Percentiles rank a stretch among this genome's conserved stretches.
Conservation (phyloP, 495 filamentous ascomycete genomes). For the Opeltia flavorubescens region DNA sequence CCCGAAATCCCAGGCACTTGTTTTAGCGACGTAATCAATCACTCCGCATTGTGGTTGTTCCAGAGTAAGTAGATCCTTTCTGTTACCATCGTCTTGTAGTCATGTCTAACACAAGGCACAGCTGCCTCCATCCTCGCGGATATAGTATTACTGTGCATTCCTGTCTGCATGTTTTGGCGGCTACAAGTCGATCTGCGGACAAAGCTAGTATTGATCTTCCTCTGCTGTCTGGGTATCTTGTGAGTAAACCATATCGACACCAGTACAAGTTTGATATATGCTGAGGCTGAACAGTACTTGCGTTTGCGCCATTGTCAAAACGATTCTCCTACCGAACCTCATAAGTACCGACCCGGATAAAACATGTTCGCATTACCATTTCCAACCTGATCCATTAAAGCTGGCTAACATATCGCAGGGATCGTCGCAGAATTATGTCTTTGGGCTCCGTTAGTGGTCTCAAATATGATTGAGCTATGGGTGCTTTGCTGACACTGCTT, state of each 20-base stretch:
- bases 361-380: background rate
- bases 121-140: slow-evolving; percentile 2
- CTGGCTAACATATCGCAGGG: background rate
- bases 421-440: slow-evolving; percentile 4
- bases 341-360: slow-evolving; percentile 4
- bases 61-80: background rate
- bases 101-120: background rate
- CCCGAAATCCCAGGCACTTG: slow-evolving; percentile 1
- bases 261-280: background rate
- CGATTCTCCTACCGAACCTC: slow-evolving; percentile 1
- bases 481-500: background rate
- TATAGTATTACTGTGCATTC: slow-evolving; percentile 4
- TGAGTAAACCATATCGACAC: background rate
- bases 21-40: background rate
- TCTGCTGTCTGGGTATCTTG: slow-evolving; percentile 7
- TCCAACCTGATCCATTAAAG: background rate
- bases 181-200: slow-evolving; percentile 5
- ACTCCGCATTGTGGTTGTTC: slow-evolving; percentile 3
- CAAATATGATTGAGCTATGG: too few relatives aligned
- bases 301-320: slow-evolving; percentile 7
- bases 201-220: slow-evolving; percentile 3
- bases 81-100: background rate
- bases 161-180: slow-evolving; percentile 5
- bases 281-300: background rate
- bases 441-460: slow-evolving; percentile 6